phyloP scores from a whole-genome alignment of 2,329 filamentous ascomycete genomes.

The Venturia asperata region DNA sequence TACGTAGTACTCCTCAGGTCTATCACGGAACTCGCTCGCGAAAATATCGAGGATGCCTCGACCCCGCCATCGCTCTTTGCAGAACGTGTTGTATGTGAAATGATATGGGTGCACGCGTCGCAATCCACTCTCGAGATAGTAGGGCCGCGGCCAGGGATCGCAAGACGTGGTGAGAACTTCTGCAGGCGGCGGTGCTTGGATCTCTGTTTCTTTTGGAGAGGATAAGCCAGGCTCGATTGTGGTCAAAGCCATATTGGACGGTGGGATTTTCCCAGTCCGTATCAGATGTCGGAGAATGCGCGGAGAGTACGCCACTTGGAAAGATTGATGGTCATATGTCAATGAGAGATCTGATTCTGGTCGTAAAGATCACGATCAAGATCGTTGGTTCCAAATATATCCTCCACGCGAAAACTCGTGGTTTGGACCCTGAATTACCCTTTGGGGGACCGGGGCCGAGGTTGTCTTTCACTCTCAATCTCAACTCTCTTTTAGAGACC shows the following conservation, averaged over 20 bases:
- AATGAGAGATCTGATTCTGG: not conserved
- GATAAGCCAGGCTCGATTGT: conserved; percentile 26
- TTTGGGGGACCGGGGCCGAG: not conserved
- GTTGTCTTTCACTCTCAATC: conserved; percentile 2
- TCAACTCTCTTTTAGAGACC: not conserved
- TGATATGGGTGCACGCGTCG: conserved; percentile 81
- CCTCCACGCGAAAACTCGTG: not conserved
- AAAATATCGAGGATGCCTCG: conserved; percentile 80
- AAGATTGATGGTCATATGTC: not conserved
- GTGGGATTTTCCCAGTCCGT: conserved; percentile 38
- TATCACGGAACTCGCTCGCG: conserved; percentile 82
- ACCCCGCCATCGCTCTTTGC: conserved; percentile 88
- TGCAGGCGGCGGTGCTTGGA: conserved; percentile 28
- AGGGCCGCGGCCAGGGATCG: conserved; percentile 59
- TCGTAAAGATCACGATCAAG: not conserved
- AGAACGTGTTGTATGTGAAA: conserved; percentile 90
- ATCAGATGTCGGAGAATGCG: conserved; percentile 47
- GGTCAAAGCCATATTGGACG: conserved; percentile 41
- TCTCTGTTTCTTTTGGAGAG: not conserved
- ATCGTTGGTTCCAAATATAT: not conserved
- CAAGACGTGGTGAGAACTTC: conserved; percentile 46
- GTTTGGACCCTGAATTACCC: conserved; percentile 8
- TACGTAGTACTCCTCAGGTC: conserved; percentile 80
- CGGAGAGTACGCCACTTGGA: conserved; percentile 31
- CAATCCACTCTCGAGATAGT: conserved; percentile 75